Percentiles rank a stretch among this genome's conserved stretches.
Conservation (phyloP, 495 filamentous ascomycete genomes). For the Mytilinidion resinicola region DNA sequence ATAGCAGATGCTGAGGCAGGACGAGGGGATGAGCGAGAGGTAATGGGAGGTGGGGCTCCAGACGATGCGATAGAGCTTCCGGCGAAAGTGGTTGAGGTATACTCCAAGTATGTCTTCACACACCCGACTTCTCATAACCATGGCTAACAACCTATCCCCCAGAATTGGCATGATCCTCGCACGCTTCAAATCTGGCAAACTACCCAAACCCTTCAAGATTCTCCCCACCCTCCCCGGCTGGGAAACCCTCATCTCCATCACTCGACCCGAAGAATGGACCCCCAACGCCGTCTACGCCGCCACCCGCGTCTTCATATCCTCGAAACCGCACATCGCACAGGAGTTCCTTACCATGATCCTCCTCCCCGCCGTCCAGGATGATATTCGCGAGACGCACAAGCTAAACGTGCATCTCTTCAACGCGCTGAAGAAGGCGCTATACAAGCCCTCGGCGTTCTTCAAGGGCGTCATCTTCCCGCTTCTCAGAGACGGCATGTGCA, state of each 20-base stretch:
- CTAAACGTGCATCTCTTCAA: conserved; percentile 94
- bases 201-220: conserved; percentile 97
- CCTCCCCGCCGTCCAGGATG: conserved; percentile 80
- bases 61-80: conserved; percentile 83
- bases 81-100: conserved; percentile 89
- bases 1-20: conserved; percentile 87
- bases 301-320: conserved; percentile 81
- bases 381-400: conserved; percentile 81
- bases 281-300: conserved; percentile 79
- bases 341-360: conserved; percentile 74
- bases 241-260: conserved; percentile 78
- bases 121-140: too few species aligned
- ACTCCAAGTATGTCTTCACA: conserved; percentile 61
- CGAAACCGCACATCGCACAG: conserved; percentile 68
- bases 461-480: conserved; percentile 93
- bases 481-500: conserved; percentile 68
- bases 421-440: conserved; percentile 82
- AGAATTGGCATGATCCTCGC: conserved; percentile 76
- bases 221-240: conserved; percentile 85
- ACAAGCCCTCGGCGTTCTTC: conserved; percentile 95
- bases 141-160: background rate
- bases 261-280: conserved; percentile 78
- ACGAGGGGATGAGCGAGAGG: conserved; percentile 1
- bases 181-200: conserved; percentile 86
- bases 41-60: conserved; percentile 28